Conservation (phyloP, 768 basidiomycete genomes). For the Boletus huronensis region DNA sequence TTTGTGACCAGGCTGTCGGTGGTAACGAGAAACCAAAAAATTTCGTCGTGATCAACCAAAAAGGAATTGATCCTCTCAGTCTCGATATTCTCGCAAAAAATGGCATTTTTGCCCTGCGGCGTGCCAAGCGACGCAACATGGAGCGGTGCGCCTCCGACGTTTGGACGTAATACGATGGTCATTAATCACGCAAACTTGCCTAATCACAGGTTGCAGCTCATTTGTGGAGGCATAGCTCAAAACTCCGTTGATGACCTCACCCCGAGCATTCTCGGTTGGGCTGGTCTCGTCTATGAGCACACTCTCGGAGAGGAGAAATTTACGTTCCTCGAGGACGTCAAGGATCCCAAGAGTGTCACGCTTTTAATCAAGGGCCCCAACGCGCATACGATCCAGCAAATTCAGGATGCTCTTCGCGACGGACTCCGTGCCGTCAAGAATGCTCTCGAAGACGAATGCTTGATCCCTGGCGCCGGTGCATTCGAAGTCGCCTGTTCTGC, state of each 20-base stretch:
- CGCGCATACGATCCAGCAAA: conserved; percentile 91
- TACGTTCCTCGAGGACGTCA: conserved; percentile 97
- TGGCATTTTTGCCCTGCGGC: conserved; percentile 89
- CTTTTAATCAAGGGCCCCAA: conserved; percentile 98
- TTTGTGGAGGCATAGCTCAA: conserved; percentile 93
- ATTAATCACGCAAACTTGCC: conserved; percentile 10
- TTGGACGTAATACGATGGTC: conserved; percentile 32
- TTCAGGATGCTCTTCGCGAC: conserved; percentile 97
- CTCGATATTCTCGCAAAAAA: conserved; percentile 95
- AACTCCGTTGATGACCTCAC: conserved; percentile 97
- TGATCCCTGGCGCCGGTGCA: conserved; percentile 96
- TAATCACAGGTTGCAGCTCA: conserved; percentile 72
- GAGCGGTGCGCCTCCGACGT: conserved; percentile 60
- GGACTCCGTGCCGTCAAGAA: conserved; percentile 97
- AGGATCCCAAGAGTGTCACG: conserved; percentile 91
- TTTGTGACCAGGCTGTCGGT: conserved; percentile 91
- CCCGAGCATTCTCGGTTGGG: conserved; percentile 91
- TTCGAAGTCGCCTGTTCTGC: conserved; percentile 93
- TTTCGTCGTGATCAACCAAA: conserved; percentile 97
- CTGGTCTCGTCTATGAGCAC: conserved; percentile 98
- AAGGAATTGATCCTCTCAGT: conserved; percentile 97
- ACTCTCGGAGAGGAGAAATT: conserved; percentile 98
- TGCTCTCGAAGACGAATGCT: conserved; percentile 81
- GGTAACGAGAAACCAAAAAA: conserved; percentile 76
- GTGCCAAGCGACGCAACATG: conserved; percentile 99